Conservation (phyloP, 306 rosid species). For the Spatholobus suberectus region DNA sequence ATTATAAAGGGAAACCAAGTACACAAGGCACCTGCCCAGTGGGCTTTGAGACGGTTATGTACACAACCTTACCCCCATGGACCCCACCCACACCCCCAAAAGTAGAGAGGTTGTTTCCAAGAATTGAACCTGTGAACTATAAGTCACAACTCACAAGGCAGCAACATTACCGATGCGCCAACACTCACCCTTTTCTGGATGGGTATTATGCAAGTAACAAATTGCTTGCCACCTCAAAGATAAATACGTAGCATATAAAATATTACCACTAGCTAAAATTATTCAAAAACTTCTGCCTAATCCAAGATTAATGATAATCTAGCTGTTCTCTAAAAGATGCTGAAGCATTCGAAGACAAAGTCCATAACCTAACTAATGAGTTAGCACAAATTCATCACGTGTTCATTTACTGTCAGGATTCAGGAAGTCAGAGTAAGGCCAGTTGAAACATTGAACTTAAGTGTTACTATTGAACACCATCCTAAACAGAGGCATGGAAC, state of each 20-base stretch:
- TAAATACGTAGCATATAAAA: too few relatives aligned
- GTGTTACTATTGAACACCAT: background rate
- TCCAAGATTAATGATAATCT: background rate
- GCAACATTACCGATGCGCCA: background rate
- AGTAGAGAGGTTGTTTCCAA: background rate
- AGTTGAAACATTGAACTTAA: background rate
- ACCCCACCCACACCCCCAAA: background rate
- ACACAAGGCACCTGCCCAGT: background rate
- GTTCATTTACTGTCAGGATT: background rate
- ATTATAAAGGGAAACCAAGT: background rate
- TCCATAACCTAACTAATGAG: background rate
- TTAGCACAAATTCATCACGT: background rate
- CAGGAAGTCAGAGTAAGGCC: conserved; percentile 1
- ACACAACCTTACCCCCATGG: background rate
- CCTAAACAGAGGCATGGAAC: background rate
- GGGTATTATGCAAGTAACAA: background rate
- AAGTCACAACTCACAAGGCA: background rate
- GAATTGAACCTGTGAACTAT: background rate
- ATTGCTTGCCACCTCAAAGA: background rate
- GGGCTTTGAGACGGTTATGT: background rate
- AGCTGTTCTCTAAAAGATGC: background rate
- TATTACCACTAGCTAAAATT: too few relatives aligned
- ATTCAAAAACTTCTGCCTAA: background rate
- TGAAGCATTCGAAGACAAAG: background rate
- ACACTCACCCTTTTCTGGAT: too few relatives aligned